Base-by-base conservation (phyloP, 225 moss, liverwort and hornwort genomes). In the Climacium dendroides region DNA sequence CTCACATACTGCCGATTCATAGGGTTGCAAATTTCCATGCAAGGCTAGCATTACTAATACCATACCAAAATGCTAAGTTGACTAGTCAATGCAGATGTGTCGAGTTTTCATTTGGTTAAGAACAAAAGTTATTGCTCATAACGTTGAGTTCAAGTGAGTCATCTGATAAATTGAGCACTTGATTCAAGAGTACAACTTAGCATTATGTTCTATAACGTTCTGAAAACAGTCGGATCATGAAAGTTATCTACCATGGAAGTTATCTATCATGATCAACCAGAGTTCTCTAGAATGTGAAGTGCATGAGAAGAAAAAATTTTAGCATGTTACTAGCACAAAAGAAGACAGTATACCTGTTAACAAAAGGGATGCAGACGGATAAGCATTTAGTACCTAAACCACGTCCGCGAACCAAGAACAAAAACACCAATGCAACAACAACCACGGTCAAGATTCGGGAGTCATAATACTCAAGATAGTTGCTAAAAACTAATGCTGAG, bases 281-380 rank as follows among this genome's bases (percentile, higher is more conserved):
- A 37, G 22, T 53, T 77, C 64, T 75, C 52, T 22, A 75, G 15
- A 76, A 76, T 41, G 64, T 53, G 50, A 53, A 76, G 37, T 66
- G 50, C 57, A 43, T 34, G 45, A 73, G 39, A n/a, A n/a, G 43
- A 25, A 57, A 58, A 28, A 50, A 32, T 20, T 57, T 28, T 37
- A 78, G 60, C 83, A 65, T 30, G 53, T 65, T 70, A 22, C 55
- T 32, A 35, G 64, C 37, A 87, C 23, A 74, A 62, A 63, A 50
- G 25, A 37, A 78, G 75, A 70, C 16, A 72, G 54, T 75, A 39
- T 78, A 96, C 96, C 96, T 92, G 95, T 94, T 28, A 97, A 84
- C 28, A 95, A 89, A 69, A 95, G 89, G 26, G 93, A 93, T 32
- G 91, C 90, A 79, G 89, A 86, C 47, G 94, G 95, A 87, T 95